Percentiles rank a stretch among this genome's conserved stretches.
Conservation (phyloP, 176 grass and related monocot species). For the Dendrocalamus sinicus region DNA sequence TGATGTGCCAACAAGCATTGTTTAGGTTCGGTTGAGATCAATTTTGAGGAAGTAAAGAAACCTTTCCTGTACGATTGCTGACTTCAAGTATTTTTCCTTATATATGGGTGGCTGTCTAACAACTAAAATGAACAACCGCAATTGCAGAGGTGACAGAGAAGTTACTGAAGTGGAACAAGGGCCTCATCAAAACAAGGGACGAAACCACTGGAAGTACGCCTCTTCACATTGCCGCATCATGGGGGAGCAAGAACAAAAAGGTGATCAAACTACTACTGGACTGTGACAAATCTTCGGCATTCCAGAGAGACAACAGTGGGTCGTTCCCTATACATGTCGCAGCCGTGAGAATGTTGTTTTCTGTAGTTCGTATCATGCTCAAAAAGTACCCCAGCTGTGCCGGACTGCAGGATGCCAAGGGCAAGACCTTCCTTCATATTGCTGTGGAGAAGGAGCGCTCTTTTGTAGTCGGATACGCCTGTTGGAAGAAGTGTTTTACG, state of each 20-base stretch:
- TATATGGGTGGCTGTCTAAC: not conserved
- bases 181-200: not conserved
- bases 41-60: not conserved
- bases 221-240: constrained; percentile 51
- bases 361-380: not conserved
- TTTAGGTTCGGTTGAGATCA: not conserved
- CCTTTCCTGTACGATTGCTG: not conserved
- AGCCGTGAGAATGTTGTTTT: not conserved
- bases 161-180: constrained; percentile 6
- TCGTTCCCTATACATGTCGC: constrained; percentile 53
- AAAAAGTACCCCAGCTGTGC: not conserved
- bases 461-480: not conserved
- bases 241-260: not conserved
- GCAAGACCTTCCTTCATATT: constrained; percentile 30
- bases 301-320: constrained; percentile 13
- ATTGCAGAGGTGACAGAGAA: constrained; percentile 30
- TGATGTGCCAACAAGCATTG: not conserved
- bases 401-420: not conserved
- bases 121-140: constrained; percentile 2
- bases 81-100: not conserved
- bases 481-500: not conserved
- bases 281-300: not conserved
- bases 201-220: constrained; percentile 38
- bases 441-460: not conserved
- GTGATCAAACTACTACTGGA: constrained; percentile 36